Evolutionary conservation across 495 filamentous ascomycete species (phyloP).

Genomic region (Bryoglossum gracile): DNA sequence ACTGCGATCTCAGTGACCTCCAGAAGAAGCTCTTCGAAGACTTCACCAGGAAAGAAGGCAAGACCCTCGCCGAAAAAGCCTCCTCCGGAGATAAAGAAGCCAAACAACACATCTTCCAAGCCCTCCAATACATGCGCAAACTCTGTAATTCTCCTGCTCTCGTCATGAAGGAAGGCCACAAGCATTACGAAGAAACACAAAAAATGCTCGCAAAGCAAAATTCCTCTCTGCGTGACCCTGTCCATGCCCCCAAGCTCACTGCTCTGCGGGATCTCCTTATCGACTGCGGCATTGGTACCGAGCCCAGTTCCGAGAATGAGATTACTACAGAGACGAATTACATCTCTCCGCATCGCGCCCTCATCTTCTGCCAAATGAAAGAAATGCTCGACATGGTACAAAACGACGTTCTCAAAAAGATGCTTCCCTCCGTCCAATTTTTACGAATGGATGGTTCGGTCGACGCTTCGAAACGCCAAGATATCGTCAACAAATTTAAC

Average conservation of each 20-base stretch:
- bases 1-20: slow-evolving; percentile 94
- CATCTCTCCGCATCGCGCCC: slow-evolving; percentile 88
- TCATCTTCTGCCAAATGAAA: slow-evolving; percentile 99
- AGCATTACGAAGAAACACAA: slow-evolving; percentile 80
- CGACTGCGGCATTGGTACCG: slow-evolving; percentile 88
- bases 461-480: slow-evolving; percentile 82
- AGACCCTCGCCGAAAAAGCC: slow-evolving; percentile 70
- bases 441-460: slow-evolving; percentile 88
- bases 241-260: slow-evolving; percentile 86
- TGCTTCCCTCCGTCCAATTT: slow-evolving; percentile 81
- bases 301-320: slow-evolving; percentile 47
- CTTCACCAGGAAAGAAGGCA: slow-evolving; percentile 87
- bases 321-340: slow-evolving; percentile 58
- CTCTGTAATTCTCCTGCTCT: slow-evolving; percentile 95
- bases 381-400: slow-evolving; percentile 99
- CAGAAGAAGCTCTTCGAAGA: slow-evolving; percentile 94
- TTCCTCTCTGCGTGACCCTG: slow-evolving; percentile 72
- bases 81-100: slow-evolving; percentile 75
- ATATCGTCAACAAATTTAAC: slow-evolving; percentile 98
- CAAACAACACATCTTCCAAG: slow-evolving; percentile 99
- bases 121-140: slow-evolving; percentile 98
- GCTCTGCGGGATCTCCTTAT: slow-evolving; percentile 84
- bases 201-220: slow-evolving; percentile 60
- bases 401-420: slow-evolving; percentile 74
- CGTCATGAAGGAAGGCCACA: slow-evolving; percentile 89